Evolutionary conservation across 2,329 filamentous ascomycete genomes (phyloP).

Genomic region (Pyricularia sp.): DNA sequence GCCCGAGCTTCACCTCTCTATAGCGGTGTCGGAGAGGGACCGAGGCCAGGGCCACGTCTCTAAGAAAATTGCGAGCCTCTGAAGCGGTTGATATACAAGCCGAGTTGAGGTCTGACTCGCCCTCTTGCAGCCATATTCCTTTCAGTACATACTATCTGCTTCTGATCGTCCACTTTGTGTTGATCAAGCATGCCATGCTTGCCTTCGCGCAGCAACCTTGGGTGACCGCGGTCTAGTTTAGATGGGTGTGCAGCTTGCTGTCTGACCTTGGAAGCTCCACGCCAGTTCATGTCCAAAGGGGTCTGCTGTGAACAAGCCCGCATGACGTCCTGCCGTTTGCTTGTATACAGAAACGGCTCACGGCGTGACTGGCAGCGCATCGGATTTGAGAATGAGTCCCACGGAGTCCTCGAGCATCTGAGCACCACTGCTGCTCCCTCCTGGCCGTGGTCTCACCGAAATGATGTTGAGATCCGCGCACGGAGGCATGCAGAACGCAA

Average conservation of each 20-base stretch:
- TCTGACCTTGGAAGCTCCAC: neutral
- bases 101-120: neutral
- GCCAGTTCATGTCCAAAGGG: neutral
- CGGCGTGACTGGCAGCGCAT: neutral
- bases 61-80: neutral
- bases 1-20: neutral
- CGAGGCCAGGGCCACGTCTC: neutral
- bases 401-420: conserved; percentile 1
- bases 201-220: neutral
- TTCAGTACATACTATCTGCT: neutral
- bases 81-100: neutral
- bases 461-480: conserved; percentile 1
- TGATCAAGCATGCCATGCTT: neutral
- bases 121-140: neutral
- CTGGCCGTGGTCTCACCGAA: neutral
- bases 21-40: neutral
- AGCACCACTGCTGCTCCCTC: neutral
- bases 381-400: neutral
- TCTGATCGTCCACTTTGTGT: neutral
- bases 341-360: neutral
- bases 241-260: neutral
- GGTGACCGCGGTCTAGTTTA: neutral
- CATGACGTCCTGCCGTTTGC: neutral
- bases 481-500: neutral
- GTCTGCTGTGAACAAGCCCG: neutral